Evolutionary conservation across 2,329 filamentous ascomycete species (phyloP).

Genomic region (Cryoendolithus antarcticus): DNA sequence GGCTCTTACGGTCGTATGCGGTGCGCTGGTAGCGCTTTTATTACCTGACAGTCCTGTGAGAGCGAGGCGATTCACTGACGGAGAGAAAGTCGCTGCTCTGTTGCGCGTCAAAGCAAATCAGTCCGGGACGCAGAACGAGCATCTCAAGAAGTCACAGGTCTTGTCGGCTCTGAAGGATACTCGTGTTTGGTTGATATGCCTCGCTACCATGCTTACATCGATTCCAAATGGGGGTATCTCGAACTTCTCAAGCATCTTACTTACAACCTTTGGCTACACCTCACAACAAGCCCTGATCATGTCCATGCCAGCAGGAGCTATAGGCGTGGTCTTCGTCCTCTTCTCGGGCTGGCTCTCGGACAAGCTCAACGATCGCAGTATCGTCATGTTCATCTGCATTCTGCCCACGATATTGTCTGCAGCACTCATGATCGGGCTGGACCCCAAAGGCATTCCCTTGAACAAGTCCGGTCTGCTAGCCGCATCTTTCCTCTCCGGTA

Average conservation of each 20-base stretch:
- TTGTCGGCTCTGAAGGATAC: constrained; percentile 15
- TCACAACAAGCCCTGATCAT: constrained; percentile 50
- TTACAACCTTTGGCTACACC: constrained; percentile 53
- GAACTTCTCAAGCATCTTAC: constrained; percentile 51
- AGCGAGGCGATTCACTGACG: constrained; percentile 22
- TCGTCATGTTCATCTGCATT: constrained; percentile 44
- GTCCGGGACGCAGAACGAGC: constrained; percentile 23
- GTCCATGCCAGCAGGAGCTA: constrained; percentile 51
- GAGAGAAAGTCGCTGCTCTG: constrained; percentile 25
- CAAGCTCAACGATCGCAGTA: constrained; percentile 42
- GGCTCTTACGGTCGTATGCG: constrained; percentile 18
- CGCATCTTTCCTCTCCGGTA: constrained; percentile 55
- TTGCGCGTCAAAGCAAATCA: constrained; percentile 24
- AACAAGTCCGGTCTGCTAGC: constrained; percentile 44
- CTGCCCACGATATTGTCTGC: constrained; percentile 54
- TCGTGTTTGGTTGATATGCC: constrained; percentile 13
- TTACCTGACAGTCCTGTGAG: constrained; percentile 26
- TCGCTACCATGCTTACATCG: constrained; percentile 16
- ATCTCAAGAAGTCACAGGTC: constrained; percentile 16
- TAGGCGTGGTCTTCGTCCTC: constrained; percentile 50
- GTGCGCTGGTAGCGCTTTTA: constrained; percentile 17
- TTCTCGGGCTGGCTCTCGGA: constrained; percentile 46
- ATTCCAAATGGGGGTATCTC: constrained; percentile 33
- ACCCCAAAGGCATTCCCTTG: constrained; percentile 16
- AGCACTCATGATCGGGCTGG: constrained; percentile 41